phyloP scores from a whole-genome alignment of 2,329 filamentous ascomycete species.

The Aspergillus versicolor region DNA sequence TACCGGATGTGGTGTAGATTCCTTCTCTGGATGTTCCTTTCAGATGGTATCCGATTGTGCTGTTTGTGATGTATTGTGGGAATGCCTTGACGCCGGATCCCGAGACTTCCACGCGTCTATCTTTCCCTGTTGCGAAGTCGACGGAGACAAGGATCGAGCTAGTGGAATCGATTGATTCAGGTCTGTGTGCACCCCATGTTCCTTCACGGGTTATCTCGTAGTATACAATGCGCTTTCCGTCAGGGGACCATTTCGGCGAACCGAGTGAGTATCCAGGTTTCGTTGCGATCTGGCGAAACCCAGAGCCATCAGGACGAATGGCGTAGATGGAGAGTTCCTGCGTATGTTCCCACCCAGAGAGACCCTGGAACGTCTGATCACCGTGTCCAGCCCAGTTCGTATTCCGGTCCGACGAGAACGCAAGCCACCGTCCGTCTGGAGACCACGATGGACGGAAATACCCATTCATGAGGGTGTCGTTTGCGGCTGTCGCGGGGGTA shows the following conservation, averaged over 20 bases:
- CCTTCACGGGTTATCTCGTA: constrained; percentile 42
- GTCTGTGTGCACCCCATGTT: constrained; percentile 41
- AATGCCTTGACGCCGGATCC: constrained; percentile 32
- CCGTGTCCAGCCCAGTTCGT: constrained; percentile 45
- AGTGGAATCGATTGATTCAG: constrained; percentile 14
- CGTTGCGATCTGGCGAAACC: constrained; percentile 35
- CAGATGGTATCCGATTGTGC: constrained; percentile 23
- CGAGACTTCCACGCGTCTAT: constrained; percentile 30
- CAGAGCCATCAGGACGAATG: constrained; percentile 38
- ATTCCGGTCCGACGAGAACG: constrained; percentile 44
- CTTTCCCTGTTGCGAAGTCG: constrained; percentile 40
- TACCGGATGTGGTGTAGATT: constrained; percentile 27
- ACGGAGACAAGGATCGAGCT: constrained; percentile 31
- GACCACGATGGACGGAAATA: constrained; percentile 44
- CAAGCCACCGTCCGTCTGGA: constrained; percentile 43
- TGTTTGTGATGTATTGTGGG: constrained; percentile 33
- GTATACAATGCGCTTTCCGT: constrained; percentile 38
- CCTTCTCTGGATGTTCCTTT: constrained; percentile 26
- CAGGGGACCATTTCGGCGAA: constrained; percentile 40
- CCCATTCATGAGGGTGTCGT: constrained; percentile 31
- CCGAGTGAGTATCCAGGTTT: constrained; percentile 39
- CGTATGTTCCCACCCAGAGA: constrained; percentile 44
- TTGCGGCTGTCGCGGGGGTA: constrained; percentile 19
- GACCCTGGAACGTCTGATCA: constrained; percentile 25
- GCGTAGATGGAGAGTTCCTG: constrained; percentile 44